phyloP scores from a whole-genome alignment of 1,139 yeast species.

The Lodderomyces orthopsilosis region DNA sequence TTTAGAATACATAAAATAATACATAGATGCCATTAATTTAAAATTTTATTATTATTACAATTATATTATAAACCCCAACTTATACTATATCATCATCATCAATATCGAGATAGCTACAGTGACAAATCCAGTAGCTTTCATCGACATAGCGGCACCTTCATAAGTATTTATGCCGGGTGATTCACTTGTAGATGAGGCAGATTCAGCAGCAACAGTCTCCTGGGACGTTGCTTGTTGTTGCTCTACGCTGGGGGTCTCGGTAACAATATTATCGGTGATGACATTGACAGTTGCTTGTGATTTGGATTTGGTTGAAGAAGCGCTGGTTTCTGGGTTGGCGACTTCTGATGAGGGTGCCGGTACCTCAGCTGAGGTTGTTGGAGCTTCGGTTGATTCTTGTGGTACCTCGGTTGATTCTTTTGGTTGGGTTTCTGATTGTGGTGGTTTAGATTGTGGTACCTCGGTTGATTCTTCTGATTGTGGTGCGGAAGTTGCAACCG shows the following conservation, averaged over 20 bases:
- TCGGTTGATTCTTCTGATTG: slow-evolving; percentile 6
- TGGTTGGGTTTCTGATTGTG: slow-evolving; percentile 4
- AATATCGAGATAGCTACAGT: slow-evolving; percentile 18
- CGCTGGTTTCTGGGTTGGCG: neutral
- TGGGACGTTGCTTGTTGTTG: slow-evolving; percentile 6
- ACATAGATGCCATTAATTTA: neutral
- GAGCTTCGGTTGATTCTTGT: slow-evolving; percentile 1
- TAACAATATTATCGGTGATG: slow-evolving; percentile 29
- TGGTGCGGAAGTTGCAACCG: neutral
- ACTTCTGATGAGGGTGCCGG: neutral
- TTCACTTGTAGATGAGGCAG: neutral
- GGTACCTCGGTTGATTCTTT: slow-evolving; percentile 1
- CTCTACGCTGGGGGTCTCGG: slow-evolving; percentile 22
- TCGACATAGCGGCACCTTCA: slow-evolving; percentile 22
- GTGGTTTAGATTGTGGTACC: slow-evolving; percentile 4
- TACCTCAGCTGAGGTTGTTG: neutral
- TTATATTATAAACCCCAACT: slow-evolving; percentile 3
- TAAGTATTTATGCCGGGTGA: slow-evolving; percentile 14
- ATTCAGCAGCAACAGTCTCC: neutral
- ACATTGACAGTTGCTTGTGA: slow-evolving; percentile 20
- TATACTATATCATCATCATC: slow-evolving; percentile 9
- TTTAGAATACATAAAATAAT: slow-evolving; percentile 15
- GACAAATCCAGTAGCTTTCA: slow-evolving; percentile 18
- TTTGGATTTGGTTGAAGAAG: neutral
- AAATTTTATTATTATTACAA: neutral